Evolutionary conservation across 2,329 filamentous ascomycete species (phyloP).

Genomic region (Colletotrichum tropicicola): DNA sequence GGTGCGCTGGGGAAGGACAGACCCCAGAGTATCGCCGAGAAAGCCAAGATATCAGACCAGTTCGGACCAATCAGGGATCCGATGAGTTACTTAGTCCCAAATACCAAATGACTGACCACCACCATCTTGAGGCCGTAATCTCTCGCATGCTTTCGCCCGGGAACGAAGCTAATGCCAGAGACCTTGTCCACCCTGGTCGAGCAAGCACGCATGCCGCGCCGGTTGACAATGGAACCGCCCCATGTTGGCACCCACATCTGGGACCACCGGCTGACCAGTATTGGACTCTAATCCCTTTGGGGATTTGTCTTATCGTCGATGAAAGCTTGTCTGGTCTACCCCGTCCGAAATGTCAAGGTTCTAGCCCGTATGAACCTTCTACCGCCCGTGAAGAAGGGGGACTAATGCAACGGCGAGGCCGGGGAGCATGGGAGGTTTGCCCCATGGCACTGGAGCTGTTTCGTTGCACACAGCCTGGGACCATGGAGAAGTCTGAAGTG

Average conservation of each 20-base stretch:
- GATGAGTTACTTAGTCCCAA: background rate
- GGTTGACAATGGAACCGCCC: constrained; percentile 10
- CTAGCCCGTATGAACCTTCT: background rate
- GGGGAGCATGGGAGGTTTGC: background rate
- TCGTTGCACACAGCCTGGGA: background rate
- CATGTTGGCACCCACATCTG: background rate
- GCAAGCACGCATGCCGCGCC: constrained; percentile 2
- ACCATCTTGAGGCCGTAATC: background rate
- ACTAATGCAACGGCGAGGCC: background rate
- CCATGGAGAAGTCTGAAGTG: background rate
- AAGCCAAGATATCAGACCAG: constrained; percentile 23
- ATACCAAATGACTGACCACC: background rate
- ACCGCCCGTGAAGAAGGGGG: background rate
- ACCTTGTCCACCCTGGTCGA: background rate
- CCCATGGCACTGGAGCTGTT: constrained; percentile 11
- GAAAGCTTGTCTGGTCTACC: constrained; percentile 20
- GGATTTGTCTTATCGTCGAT: constrained; percentile 5
- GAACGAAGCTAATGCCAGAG: background rate
- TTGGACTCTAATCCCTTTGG: background rate
- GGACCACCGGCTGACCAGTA: background rate
- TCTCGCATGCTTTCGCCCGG: background rate
- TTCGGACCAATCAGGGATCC: constrained; percentile 3
- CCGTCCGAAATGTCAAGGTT: constrained; percentile 5
- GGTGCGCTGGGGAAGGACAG: background rate
- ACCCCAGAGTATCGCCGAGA: constrained; percentile 13